A percentile compares a stretch with the other conserved stretches of the same genome.
Evolutionary conservation across 768 basidiomycete species (phyloP).

Genomic region (Kondoa malvinella): DNA sequence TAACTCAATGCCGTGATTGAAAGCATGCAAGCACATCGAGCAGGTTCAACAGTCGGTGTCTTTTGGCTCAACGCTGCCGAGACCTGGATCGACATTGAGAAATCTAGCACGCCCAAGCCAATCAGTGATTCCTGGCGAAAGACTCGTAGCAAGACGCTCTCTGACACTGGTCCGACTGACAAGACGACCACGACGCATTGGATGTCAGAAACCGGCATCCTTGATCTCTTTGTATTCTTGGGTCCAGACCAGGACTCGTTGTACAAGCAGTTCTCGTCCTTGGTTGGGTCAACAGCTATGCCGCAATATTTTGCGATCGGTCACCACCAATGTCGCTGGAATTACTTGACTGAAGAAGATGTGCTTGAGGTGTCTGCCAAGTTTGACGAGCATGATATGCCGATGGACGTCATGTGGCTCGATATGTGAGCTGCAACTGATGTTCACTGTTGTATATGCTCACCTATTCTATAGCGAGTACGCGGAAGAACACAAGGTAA

Average conservation of each 20-base stretch:
- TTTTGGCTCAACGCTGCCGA: constrained; percentile 79
- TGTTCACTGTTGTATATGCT: neutral
- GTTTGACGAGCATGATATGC: constrained; percentile 88
- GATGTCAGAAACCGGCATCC: constrained; percentile 92
- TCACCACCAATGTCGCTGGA: constrained; percentile 98
- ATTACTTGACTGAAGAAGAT: constrained; percentile 80
- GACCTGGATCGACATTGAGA: constrained; percentile 82
- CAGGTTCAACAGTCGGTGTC: constrained; percentile 70
- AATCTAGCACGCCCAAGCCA: constrained; percentile 37
- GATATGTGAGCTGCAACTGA: constrained; percentile 90
- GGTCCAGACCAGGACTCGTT: constrained; percentile 69
- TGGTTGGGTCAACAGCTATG: constrained; percentile 74
- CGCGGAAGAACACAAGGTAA: constrained; percentile 5
- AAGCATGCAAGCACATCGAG: constrained; percentile 74
- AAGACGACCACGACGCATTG: constrained; percentile 72
- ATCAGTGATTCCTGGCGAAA: constrained; percentile 28
- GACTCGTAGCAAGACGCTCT: neutral
- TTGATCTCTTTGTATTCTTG: constrained; percentile 83
- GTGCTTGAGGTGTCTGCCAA: constrained; percentile 63
- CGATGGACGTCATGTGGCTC: constrained; percentile 90
- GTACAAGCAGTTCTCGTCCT: constrained; percentile 63
- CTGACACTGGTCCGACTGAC: constrained; percentile 11
- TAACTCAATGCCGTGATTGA: no score
- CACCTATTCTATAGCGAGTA: neutral
- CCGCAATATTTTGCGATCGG: constrained; percentile 81